phyloP scores from a whole-genome alignment of 306 rosid species.

The Dalbergia cultrata region DNA sequence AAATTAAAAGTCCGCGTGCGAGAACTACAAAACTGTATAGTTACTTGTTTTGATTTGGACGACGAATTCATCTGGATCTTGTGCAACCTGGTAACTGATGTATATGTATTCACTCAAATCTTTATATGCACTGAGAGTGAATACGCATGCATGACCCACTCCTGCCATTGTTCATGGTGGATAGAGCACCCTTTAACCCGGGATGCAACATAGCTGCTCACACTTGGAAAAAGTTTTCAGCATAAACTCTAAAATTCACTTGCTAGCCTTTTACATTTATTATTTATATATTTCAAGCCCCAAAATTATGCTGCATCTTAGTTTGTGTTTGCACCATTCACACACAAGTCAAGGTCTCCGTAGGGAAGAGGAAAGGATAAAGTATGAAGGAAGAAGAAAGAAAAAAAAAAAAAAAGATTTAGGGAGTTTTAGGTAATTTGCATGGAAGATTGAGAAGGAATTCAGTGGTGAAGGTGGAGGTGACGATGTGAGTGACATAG shows the following conservation, averaged over 20 bases:
- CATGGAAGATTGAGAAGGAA: too few relatives aligned
- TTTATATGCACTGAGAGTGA: background rate
- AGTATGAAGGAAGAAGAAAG: too few relatives aligned
- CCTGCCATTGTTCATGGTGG: conserved; percentile 13
- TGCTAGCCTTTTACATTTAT: background rate
- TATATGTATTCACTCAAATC: conserved; percentile 10
- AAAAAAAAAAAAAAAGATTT: too few relatives aligned
- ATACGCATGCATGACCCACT: background rate
- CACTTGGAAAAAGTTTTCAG: too few relatives aligned
- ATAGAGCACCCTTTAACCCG: conserved; percentile 45
- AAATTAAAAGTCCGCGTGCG: background rate
- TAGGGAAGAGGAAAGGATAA: too few relatives aligned
- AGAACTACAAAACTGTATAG: background rate
- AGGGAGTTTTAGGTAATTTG: too few relatives aligned
- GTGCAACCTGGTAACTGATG: background rate
- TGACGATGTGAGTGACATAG: too few relatives aligned
- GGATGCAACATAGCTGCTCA: background rate
- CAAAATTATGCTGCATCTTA: too few relatives aligned
- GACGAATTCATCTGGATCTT: background rate
- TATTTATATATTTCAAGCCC: too few relatives aligned
- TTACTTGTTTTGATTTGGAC: conserved; percentile 16
- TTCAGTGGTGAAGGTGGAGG: too few relatives aligned
- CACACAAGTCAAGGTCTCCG: too few relatives aligned
- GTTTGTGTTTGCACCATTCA: too few relatives aligned
- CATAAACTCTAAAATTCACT: background rate